Evolutionary conservation across 2,329 filamentous ascomycete genomes (phyloP).

Genomic region (Shiraia bambusicola): DNA sequence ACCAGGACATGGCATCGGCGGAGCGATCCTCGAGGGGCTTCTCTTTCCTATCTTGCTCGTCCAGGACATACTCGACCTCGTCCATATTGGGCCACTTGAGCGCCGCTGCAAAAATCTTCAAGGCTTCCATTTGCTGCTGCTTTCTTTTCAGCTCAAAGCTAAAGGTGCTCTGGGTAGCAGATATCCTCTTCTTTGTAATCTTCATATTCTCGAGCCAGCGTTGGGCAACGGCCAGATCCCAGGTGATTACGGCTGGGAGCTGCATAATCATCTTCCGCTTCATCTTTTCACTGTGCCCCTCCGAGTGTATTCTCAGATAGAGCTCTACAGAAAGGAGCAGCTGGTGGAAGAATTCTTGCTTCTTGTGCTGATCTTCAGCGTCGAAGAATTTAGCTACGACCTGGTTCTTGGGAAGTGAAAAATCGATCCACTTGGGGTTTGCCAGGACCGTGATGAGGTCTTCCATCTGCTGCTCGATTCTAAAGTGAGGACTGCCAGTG

Average conservation of each 20-base stretch:
- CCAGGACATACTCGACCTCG: slow-evolving; percentile 64
- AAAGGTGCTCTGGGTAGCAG: slow-evolving; percentile 50
- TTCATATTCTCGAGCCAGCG: slow-evolving; percentile 71
- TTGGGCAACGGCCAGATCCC: slow-evolving; percentile 71
- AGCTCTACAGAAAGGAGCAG: slow-evolving; percentile 73
- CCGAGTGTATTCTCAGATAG: slow-evolving; percentile 67
- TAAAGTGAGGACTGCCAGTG: slow-evolving; percentile 57
- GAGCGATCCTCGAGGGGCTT: slow-evolving; percentile 60
- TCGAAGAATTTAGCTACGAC: slow-evolving; percentile 72
- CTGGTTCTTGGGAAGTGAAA: slow-evolving; percentile 68
- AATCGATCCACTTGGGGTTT: slow-evolving; percentile 72
- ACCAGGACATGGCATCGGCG: slow-evolving; percentile 75
- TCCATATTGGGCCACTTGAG: slow-evolving; percentile 77
- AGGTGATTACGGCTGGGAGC: slow-evolving; percentile 70
- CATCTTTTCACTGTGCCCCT: slow-evolving; percentile 61
- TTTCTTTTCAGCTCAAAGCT: slow-evolving; percentile 66
- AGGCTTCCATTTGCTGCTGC: slow-evolving; percentile 66
- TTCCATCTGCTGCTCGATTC: slow-evolving; percentile 69
- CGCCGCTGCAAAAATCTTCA: slow-evolving; percentile 67
- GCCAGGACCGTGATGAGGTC: slow-evolving; percentile 71
- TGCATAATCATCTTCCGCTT: slow-evolving; percentile 65
- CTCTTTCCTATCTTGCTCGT: slow-evolving; percentile 55
- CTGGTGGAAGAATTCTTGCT: slow-evolving; percentile 73
- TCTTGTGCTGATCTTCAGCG: slow-evolving; percentile 57
- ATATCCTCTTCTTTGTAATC: slow-evolving; percentile 60